Evolutionary conservation across 176 grass and related monocot species (phyloP).

Genomic region (Echinochloa phyllopogon): DNA sequence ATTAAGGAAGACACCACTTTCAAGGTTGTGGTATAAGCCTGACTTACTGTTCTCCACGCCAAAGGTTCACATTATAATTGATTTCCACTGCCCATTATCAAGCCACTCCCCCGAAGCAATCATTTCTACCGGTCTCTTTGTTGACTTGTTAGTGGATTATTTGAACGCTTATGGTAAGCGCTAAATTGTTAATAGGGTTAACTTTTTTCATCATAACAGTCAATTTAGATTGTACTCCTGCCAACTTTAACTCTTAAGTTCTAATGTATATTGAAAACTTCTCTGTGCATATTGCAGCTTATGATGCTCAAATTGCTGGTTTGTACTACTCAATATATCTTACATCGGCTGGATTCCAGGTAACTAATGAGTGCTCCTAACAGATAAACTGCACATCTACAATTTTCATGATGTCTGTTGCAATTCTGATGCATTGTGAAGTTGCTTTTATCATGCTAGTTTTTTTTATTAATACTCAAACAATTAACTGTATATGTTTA

Average conservation of each 20-base stretch:
- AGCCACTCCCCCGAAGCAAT: constrained; percentile 79
- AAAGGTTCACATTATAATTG: constrained; percentile 79
- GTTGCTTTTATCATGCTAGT: constrained; percentile 1
- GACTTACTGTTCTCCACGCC: constrained; percentile 78
- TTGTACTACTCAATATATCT: constrained; percentile 74
- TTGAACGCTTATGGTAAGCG: constrained; percentile 94
- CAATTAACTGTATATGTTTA: constrained; percentile 29
- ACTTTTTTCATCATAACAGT: constrained; percentile 21
- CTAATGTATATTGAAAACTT: constrained; percentile 20
- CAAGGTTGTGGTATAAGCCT: constrained; percentile 90
- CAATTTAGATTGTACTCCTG: neutral
- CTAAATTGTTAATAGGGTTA: constrained; percentile 22
- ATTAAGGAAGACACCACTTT: constrained; percentile 73
- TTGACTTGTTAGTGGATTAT: constrained; percentile 83
- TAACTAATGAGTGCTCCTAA: constrained; percentile 30
- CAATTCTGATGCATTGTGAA: constrained; percentile 32
- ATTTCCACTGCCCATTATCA: constrained; percentile 94
- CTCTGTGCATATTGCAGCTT: constrained; percentile 65
- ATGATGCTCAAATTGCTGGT: constrained; percentile 85
- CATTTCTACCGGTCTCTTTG: constrained; percentile 65
- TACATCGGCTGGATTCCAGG: constrained; percentile 80
- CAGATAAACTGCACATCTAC: neutral
- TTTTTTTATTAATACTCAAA: constrained; percentile 25
- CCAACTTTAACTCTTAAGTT: constrained; percentile 15
- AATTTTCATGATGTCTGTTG: neutral